Evolutionary conservation across 192 early-diverging fungal species (phyloP).

Genomic region (Dissophora ornata): DNA sequence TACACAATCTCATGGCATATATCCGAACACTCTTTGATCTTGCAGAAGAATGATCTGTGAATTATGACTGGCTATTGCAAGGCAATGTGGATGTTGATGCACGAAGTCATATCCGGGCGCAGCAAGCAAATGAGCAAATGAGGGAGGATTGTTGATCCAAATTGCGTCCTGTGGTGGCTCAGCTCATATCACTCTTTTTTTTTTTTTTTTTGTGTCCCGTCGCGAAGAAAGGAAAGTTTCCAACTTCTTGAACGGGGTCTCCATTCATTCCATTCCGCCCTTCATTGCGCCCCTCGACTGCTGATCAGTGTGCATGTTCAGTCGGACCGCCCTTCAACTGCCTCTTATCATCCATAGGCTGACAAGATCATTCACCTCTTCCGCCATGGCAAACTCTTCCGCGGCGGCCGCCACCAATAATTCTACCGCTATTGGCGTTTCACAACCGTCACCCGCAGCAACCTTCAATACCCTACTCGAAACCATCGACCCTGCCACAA

Average conservation of each 20-base stretch:
- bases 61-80: too few species aligned
- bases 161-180: constrained; percentile 6
- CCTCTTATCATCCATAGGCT: neutral
- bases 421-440: neutral
- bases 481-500: constrained; percentile 46
- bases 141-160: too few species aligned
- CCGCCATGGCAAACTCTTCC: neutral
- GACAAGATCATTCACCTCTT: constrained; percentile 1
- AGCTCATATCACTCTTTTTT: neutral
- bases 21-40: too few species aligned
- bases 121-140: too few species aligned
- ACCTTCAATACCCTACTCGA: constrained; percentile 37
- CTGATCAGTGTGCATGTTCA: constrained; percentile 22
- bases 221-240: too few species aligned
- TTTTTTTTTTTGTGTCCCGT: constrained; percentile 1
- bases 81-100: neutral
- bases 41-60: too few species aligned
- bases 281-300: too few species aligned
- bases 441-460: neutral
- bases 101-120: too few species aligned
- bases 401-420: constrained; percentile 6
- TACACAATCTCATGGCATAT: too few species aligned
- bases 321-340: constrained; percentile 16
- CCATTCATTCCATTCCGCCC: too few species aligned
- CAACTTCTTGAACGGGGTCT: too few species aligned